Base-by-base conservation (phyloP, 1,284 basidiomycete species). In the Puccinia brachypodii region DNA sequence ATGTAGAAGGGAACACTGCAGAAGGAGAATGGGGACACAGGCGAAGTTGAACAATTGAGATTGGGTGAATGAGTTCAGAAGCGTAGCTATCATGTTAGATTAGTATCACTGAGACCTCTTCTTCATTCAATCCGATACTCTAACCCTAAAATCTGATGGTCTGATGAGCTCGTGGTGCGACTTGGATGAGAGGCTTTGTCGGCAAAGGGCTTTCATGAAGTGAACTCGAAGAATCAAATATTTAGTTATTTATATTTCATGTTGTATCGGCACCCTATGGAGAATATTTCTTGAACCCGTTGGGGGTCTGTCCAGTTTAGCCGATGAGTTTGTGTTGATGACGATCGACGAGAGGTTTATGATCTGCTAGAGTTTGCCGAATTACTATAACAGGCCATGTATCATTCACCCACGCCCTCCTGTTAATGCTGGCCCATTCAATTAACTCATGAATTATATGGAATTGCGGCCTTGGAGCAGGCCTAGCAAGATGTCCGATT, bases 1-100 rank as follows among this genome's bases (percentile, higher is more conserved):
- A 53, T 71, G 68, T 28, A 71, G 40, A 22, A 71, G 28, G 68
- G 68, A 47, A 25, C 68, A 71, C 28, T 71, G 68, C 3, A 71
- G 68, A 11, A 71, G 47, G 31, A 71, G 22, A 1, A 71, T 38
- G 25, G 68, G 68, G 25, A 71, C 42, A n/a, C 68, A 44, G 68
- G 68, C 42, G 47, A 47, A 71, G 36, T 64, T 64, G 62, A 64
- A 64, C 13, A 64, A 13, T 64, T 64, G 62, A 6, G 62, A 64
- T 13, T 64, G 33, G 36, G 33, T 64, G 62, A 64, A 14, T 40
- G 62, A 64, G 62, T 36, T 31, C 7, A 64, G 36, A 64, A 64
- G 36, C 36, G 62, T 40, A 3, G 16, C 62, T 36, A 64, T 64
- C 33, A 22, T 40, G 11, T 11, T 31, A 40, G 16, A 16, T 22